These are phyloP conservation scores for Coffea canephora DNA, from an alignment of 257 asterid genomes.

Conservation along the genomic window DNA sequence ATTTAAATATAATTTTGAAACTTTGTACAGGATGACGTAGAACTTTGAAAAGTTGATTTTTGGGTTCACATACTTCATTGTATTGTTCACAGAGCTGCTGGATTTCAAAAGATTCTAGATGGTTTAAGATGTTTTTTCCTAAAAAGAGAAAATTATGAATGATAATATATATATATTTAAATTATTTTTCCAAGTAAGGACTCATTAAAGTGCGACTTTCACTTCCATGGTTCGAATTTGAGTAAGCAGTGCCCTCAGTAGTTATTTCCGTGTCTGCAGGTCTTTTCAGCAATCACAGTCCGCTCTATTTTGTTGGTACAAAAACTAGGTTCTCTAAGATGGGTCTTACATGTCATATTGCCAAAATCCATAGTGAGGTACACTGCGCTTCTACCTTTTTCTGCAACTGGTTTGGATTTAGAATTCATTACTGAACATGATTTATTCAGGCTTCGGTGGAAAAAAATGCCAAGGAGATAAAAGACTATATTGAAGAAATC, in stretches of 20 bases:
- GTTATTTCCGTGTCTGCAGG: constrained; percentile 27
- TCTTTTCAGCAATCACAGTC: constrained; percentile 56
- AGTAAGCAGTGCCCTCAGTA: neutral
- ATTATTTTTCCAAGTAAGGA: neutral
- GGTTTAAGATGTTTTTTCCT: constrained; percentile 1
- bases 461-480: constrained; percentile 89
- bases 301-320: constrained; percentile 72
- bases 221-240: constrained; percentile 1
- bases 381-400: constrained; percentile 1
- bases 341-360: constrained; percentile 95
- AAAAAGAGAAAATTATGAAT: neutral
- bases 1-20: too few relatives aligned
- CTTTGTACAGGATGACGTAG: too few relatives aligned
- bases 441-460: constrained; percentile 77
- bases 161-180: neutral
- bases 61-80: too few relatives aligned
- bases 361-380: constrained; percentile 58
- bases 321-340: constrained; percentile 79
- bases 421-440: constrained; percentile 16
- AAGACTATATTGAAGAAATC: constrained; percentile 83
- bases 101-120: neutral
- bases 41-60: too few relatives aligned
- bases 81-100: neutral
- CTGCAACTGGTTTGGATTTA: neutral
- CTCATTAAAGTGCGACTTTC: neutral